Percentiles rank a stretch among this genome's conserved stretches.
These are phyloP conservation scores for Collybia sordida DNA, from an alignment of 768 basidiomycete genomes.

Conservation along the genomic window DNA sequence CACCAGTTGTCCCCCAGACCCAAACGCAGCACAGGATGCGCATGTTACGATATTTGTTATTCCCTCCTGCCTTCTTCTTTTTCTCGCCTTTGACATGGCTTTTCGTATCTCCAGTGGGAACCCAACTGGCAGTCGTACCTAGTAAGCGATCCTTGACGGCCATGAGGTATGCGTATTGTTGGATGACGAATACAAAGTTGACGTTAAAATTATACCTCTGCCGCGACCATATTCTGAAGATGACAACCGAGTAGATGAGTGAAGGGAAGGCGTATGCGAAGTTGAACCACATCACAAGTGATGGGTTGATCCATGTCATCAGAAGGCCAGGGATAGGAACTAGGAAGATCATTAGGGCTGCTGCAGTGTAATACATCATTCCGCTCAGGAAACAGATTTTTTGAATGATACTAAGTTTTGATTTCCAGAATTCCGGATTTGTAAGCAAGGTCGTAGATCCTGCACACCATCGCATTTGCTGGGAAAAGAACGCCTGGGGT, in stretches of 20 bases:
- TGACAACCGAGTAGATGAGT: constrained; percentile 21
- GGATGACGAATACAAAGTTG: constrained; percentile 24
- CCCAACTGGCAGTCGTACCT: constrained; percentile 25
- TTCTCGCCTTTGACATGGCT: constrained; percentile 14
- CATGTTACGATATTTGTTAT: constrained; percentile 28
- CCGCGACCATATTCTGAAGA: constrained; percentile 26
- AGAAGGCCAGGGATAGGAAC: constrained; percentile 22
- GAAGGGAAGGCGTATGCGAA: constrained; percentile 24
- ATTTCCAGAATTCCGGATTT: constrained; percentile 25
- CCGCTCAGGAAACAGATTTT: constrained; percentile 26
- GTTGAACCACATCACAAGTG: constrained; percentile 24
- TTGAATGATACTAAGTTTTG: constrained; percentile 21
- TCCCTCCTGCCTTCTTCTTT: constrained; percentile 18
- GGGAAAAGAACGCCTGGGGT: constrained; percentile 25
- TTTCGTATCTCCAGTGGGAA: constrained; percentile 24
- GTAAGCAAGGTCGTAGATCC: constrained; percentile 24
- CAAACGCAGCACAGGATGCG: constrained; percentile 24
- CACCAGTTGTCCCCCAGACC: constrained; percentile 19
- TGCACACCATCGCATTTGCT: constrained; percentile 29
- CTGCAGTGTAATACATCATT: constrained; percentile 25
- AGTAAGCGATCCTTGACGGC: constrained; percentile 26
- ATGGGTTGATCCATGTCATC: constrained; percentile 19
- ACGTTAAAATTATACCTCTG: constrained; percentile 24
- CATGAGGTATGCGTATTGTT: constrained; percentile 27
- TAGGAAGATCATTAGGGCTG: constrained; percentile 22